phyloP scores from a whole-genome alignment of 768 basidiomycete species.

The Roridomyces roridus region DNA sequence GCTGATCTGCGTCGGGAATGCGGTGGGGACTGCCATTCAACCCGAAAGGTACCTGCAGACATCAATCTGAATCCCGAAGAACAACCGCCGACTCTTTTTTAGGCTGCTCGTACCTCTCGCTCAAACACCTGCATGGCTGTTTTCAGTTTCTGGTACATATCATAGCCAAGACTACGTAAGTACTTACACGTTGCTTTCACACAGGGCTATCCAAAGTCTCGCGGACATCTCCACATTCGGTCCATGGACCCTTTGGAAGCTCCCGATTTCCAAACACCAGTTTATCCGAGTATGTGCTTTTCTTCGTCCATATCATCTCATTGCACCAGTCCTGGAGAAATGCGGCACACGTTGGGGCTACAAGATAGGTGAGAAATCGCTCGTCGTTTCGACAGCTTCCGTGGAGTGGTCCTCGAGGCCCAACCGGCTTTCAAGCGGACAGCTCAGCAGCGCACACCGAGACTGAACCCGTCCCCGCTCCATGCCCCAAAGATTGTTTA shows the following conservation, averaged over 20 bases:
- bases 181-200: too few relatives aligned
- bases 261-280: slow-evolving; percentile 23
- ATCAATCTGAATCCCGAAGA: too few relatives aligned
- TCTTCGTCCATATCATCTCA: not conserved
- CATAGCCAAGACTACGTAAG: too few relatives aligned
- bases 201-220: slow-evolving; percentile 23
- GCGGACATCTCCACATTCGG: slow-evolving; percentile 26
- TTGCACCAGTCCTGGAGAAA: slow-evolving; percentile 29
- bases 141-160: too few relatives aligned
- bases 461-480: slow-evolving; percentile 39
- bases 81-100: too few relatives aligned
- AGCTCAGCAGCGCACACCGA: slow-evolving; percentile 36
- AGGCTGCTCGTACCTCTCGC: slow-evolving; percentile 3
- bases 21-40: too few relatives aligned
- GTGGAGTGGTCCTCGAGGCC: slow-evolving; percentile 62
- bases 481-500: slow-evolving; percentile 41
- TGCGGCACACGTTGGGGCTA: slow-evolving; percentile 30
- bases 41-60: too few relatives aligned
- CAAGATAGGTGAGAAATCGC: slow-evolving; percentile 39
- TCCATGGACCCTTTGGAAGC: slow-evolving; percentile 11
- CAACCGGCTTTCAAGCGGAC: slow-evolving; percentile 46
- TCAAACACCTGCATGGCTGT: not conserved
- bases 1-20: not conserved
- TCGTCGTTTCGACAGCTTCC: too few relatives aligned
- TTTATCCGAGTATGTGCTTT: slow-evolving; percentile 1